Conservation (phyloP, 192 early-diverging fungal genomes). For the Radiomyces spectabilis region DNA sequence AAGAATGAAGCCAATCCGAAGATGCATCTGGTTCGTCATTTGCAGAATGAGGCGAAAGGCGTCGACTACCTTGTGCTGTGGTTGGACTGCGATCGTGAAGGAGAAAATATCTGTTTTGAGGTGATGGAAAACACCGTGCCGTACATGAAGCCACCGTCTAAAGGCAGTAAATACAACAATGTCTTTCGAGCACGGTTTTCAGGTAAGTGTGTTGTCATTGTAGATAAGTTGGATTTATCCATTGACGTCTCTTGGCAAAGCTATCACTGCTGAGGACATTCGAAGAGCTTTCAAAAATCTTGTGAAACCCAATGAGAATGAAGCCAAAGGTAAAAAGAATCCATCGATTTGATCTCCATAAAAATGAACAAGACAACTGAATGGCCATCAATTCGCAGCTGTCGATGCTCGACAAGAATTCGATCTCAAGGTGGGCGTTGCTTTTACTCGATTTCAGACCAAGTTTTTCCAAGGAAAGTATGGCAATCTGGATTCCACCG, state of each 20-base stretch:
- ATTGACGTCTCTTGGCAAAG: neutral
- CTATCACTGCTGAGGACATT: constrained; percentile 32
- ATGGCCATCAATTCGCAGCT: constrained; percentile 12
- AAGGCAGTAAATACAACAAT: constrained; percentile 18
- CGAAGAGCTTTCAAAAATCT: constrained; percentile 40
- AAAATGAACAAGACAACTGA: neutral
- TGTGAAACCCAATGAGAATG: constrained; percentile 41
- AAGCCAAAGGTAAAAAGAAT: constrained; percentile 26
- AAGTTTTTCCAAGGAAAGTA: constrained; percentile 50
- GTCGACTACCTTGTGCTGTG: constrained; percentile 39
- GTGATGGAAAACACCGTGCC: constrained; percentile 31
- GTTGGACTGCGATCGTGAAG: constrained; percentile 49
- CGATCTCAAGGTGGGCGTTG: constrained; percentile 42
- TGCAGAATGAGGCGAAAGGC: constrained; percentile 36
- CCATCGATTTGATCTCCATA: neutral
- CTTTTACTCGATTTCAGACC: constrained; percentile 40
- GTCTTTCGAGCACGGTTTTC: constrained; percentile 30
- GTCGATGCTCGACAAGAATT: constrained; percentile 47
- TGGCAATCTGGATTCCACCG: constrained; percentile 36
- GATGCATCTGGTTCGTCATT: constrained; percentile 31
- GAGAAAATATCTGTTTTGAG: constrained; percentile 49
- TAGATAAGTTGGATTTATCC: no score
- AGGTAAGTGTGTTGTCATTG: constrained; percentile 3
- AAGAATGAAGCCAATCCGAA: constrained; percentile 43
- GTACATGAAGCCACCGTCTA: constrained; percentile 20